Conservation (phyloP, 176 grass and related monocot genomes). For the Thinopyrum elongatum region DNA sequence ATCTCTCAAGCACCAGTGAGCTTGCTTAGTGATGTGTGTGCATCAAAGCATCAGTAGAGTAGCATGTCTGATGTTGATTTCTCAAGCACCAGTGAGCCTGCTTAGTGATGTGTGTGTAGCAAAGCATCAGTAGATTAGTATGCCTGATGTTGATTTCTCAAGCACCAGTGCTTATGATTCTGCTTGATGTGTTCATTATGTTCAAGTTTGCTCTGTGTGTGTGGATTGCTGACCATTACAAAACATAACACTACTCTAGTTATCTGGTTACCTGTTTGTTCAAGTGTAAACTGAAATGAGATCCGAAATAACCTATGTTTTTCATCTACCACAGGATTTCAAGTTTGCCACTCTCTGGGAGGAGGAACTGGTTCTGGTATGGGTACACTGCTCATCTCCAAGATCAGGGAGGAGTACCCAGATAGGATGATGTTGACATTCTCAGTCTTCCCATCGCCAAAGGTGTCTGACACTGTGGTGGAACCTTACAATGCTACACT, state of each 20-base stretch:
- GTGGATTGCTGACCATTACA: neutral
- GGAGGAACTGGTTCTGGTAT: conserved; percentile 70
- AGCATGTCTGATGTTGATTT: neutral
- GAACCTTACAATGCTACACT: conserved; percentile 71
- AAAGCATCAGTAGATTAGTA: neutral
- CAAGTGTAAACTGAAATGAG: neutral
- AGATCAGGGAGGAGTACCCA: conserved; percentile 75
- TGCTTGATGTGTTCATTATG: neutral
- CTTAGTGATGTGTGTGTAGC: too few species aligned
- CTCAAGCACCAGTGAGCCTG: too few species aligned
- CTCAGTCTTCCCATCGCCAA: conserved; percentile 67
- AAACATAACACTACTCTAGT: neutral
- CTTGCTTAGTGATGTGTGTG: neutral
- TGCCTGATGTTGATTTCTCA: neutral
- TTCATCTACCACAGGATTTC: conserved; percentile 37
- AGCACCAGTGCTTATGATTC: neutral
- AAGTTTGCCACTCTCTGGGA: conserved; percentile 66
- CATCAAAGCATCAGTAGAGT: neutral
- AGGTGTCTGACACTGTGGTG: conserved; percentile 67
- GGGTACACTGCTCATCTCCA: conserved; percentile 72
- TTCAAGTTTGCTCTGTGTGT: neutral
- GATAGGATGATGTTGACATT: conserved; percentile 69
- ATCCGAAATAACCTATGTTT: neutral
- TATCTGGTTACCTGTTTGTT: neutral
- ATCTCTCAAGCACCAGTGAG: neutral